These are phyloP conservation scores for Aspergillus incahuasiensis DNA, from an alignment of 495 filamentous ascomycete genomes.

Conservation along the genomic window DNA sequence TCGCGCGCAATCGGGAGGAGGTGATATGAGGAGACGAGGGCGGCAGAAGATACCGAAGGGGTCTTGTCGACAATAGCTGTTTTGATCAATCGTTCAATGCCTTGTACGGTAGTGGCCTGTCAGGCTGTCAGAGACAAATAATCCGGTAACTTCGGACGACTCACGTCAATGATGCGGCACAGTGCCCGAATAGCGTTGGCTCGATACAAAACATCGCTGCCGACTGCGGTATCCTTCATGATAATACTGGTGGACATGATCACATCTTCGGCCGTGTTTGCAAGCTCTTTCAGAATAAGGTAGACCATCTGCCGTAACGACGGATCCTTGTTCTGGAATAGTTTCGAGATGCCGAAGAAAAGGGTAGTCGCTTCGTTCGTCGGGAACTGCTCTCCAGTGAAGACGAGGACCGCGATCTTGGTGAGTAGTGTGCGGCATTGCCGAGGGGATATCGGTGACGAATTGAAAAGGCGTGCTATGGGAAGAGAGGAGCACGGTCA, in stretches of 20 bases:
- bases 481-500: conserved; percentile 21
- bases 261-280: conserved; percentile 94
- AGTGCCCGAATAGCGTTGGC: conserved; percentile 96
- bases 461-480: conserved; percentile 93
- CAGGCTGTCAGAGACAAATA: conserved; percentile 8
- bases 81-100: conserved; percentile 97
- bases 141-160: conserved; percentile 16
- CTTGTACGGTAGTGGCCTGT: conserved; percentile 93
- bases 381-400: conserved; percentile 95
- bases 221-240: conserved; percentile 98
- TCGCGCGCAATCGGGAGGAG: conserved; percentile 93
- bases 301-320: conserved; percentile 99
- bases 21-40: conserved; percentile 96
- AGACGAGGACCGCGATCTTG: conserved; percentile 94
- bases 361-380: conserved; percentile 96
- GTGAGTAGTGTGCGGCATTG: conserved; percentile 93
- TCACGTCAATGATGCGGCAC: conserved; percentile 95
- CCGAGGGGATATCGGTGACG: conserved; percentile 89
- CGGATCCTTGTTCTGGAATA: conserved; percentile 99
- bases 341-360: conserved; percentile 99
- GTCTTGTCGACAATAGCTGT: conserved; percentile 99
- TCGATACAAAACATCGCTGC: conserved; percentile 90
- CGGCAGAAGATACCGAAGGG: conserved; percentile 94
- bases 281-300: conserved; percentile 93
- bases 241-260: conserved; percentile 99